phyloP scores from a whole-genome alignment of 2,329 filamentous ascomycete species.

The Ceratocystis alfenasii region DNA sequence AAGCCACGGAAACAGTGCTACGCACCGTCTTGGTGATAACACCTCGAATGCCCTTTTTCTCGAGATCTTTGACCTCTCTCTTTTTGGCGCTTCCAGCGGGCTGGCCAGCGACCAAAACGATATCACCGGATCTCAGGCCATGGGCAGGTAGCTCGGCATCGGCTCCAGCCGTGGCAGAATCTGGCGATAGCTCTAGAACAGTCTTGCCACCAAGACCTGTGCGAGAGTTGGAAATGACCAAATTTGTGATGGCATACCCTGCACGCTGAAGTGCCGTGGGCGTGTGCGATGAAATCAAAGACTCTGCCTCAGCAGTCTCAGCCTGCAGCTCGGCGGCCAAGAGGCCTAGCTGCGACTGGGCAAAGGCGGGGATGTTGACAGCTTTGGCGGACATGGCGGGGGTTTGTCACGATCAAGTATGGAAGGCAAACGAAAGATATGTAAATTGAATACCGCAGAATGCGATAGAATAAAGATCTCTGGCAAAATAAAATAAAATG shows the following conservation, averaged over 20 bases:
- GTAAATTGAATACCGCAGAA: not conserved
- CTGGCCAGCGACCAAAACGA: slow-evolving; percentile 65
- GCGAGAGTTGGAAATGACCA: slow-evolving; percentile 60
- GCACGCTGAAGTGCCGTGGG: slow-evolving; percentile 60
- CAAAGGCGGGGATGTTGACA: slow-evolving; percentile 57
- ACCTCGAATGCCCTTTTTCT: slow-evolving; percentile 55
- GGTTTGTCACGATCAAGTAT: not conserved
- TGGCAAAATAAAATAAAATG: not conserved
- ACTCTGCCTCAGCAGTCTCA: slow-evolving; percentile 58
- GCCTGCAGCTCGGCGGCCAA: slow-evolving; percentile 59
- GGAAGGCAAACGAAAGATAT: not conserved
- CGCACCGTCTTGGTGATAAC: slow-evolving; percentile 56
- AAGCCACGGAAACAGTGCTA: slow-evolving; percentile 50
- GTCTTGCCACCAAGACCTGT: slow-evolving; percentile 88
- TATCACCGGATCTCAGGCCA: slow-evolving; percentile 63
- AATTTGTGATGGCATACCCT: slow-evolving; percentile 67
- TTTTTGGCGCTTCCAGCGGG: slow-evolving; percentile 60
- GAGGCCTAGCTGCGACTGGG: slow-evolving; percentile 56
- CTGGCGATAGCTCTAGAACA: slow-evolving; percentile 65
- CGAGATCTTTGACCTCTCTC: slow-evolving; percentile 57
- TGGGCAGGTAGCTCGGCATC: slow-evolving; percentile 53
- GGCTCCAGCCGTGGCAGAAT: slow-evolving; percentile 49
- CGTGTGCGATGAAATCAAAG: slow-evolving; percentile 54
- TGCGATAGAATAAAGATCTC: not conserved
- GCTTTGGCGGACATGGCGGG: slow-evolving; percentile 32